Percentiles rank a stretch among this genome's conserved stretches.
These are phyloP conservation scores for Tetradesmus lagerheimii DNA, from an alignment of 139 green algal species.

Conservation along the genomic window DNA sequence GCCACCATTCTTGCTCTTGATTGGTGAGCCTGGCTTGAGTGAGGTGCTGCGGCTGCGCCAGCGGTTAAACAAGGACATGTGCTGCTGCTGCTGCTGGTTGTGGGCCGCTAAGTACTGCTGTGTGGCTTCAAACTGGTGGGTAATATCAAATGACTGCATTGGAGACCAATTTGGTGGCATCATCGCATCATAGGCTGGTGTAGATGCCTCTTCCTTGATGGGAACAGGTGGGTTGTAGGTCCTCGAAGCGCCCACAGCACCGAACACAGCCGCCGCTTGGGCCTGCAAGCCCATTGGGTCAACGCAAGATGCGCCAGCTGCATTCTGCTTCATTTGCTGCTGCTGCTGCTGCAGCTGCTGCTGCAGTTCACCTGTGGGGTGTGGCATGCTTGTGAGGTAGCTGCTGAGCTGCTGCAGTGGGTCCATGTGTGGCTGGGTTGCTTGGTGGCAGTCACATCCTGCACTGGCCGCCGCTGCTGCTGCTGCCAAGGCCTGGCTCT, in stretches of 20 bases:
- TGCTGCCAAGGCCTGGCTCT: background rate
- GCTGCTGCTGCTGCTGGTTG: background rate
- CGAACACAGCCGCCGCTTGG: background rate
- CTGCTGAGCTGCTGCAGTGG: background rate
- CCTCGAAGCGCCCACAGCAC: background rate
- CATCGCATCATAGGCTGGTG: background rate
- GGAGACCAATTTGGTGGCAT: background rate
- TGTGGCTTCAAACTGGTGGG: background rate
- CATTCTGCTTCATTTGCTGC: too few species aligned
- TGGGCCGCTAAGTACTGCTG: background rate
- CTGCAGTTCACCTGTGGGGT: background rate
- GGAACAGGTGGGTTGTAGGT: background rate
- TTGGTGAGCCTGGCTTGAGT: background rate
- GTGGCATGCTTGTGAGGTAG: background rate
- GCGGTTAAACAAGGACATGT: too few species aligned
- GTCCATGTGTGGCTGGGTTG: background rate
- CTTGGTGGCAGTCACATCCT: background rate
- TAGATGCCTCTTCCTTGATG: background rate
- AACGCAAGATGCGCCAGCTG: background rate
- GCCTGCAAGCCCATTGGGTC: background rate
- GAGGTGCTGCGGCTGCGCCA: background rate
- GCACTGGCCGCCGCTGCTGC: background rate
- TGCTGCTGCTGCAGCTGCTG: background rate
- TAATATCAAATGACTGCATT: background rate
- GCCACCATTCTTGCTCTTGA: background rate